Percentiles rank a stretch among this genome's conserved stretches.
Conservation (phyloP, 2,329 filamentous ascomycete species). For the Exserohilum rostratum region DNA sequence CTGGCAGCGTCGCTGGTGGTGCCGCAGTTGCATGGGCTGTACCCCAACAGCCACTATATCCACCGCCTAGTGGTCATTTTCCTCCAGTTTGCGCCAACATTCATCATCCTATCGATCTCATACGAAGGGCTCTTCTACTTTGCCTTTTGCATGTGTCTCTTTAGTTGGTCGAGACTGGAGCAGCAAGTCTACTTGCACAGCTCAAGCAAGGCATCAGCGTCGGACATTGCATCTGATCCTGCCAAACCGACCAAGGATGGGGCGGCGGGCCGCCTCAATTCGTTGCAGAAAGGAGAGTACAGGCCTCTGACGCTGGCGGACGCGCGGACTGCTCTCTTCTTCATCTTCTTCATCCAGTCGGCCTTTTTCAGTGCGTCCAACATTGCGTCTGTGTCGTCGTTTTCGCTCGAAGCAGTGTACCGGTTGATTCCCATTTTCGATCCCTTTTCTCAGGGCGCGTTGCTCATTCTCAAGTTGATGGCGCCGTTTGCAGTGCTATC, state of each 20-base stretch:
- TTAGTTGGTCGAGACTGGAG: constrained; percentile 92
- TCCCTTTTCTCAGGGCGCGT: constrained; percentile 86
- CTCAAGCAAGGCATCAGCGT: constrained; percentile 11
- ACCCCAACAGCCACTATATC: constrained; percentile 85
- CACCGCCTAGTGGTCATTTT: constrained; percentile 89
- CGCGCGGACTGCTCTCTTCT: constrained; percentile 87
- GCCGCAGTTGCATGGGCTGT: constrained; percentile 79
- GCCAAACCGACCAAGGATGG: constrained; percentile 49
- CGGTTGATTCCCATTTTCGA: constrained; percentile 91
- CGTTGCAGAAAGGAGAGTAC: constrained; percentile 51
- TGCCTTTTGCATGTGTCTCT: constrained; percentile 78
- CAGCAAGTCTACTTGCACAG: constrained; percentile 68
- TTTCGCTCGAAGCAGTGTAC: constrained; percentile 87
- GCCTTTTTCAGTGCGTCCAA: constrained; percentile 98
- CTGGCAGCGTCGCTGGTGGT: constrained; percentile 76
- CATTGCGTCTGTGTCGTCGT: constrained; percentile 89
- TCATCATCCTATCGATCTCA: constrained; percentile 95
- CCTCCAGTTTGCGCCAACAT: constrained; percentile 88
- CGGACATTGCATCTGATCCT: constrained; percentile 30
- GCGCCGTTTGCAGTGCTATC: constrained; percentile 92
- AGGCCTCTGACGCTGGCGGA: constrained; percentile 82
- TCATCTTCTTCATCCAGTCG: constrained; percentile 91
- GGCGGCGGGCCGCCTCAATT: constrained; percentile 39
- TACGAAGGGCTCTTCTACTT: constrained; percentile 98
- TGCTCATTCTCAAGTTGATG: constrained; percentile 87